phyloP scores from a whole-genome alignment of 192 early-diverging fungal species.

The Globomyces pollinis-pini region DNA sequence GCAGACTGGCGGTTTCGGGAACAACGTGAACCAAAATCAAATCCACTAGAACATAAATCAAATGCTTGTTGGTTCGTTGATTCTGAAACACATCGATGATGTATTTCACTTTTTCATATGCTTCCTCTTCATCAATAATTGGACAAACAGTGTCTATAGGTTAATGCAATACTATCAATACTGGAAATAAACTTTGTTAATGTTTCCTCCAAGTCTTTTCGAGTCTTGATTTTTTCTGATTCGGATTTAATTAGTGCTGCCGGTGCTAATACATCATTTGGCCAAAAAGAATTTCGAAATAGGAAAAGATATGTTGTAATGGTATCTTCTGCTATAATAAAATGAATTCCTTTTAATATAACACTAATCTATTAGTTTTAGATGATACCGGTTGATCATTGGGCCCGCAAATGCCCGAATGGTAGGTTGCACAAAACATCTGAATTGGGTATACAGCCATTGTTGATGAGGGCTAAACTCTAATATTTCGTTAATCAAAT shows the following conservation, averaged over 20 bases:
- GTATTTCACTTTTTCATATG: slow-evolving; percentile 6
- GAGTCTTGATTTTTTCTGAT: slow-evolving; percentile 8
- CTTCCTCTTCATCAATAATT: slow-evolving; percentile 11
- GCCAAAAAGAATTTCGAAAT: slow-evolving; percentile 19
- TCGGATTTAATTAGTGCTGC: neutral
- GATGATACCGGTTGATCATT: slow-evolving; percentile 14
- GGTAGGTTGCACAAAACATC: slow-evolving; percentile 22
- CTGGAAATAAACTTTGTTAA: slow-evolving; percentile 1
- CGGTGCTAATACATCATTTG: slow-evolving; percentile 3
- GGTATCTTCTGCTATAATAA: slow-evolving; percentile 13
- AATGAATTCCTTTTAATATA: slow-evolving; percentile 13
- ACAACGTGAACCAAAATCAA: slow-evolving; percentile 19
- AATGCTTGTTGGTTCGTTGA: slow-evolving; percentile 29
- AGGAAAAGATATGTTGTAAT: slow-evolving; percentile 9
- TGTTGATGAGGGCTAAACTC: neutral
- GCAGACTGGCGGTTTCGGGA: slow-evolving; percentile 16
- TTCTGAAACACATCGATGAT: slow-evolving; percentile 23
- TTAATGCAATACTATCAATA: slow-evolving; percentile 1
- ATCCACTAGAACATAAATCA: slow-evolving; percentile 25
- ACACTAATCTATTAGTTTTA: neutral
- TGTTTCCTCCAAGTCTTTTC: neutral
- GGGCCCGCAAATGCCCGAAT: neutral
- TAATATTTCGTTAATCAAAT: slow-evolving; percentile 17
- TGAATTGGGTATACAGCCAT: slow-evolving; percentile 24
- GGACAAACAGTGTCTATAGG: neutral